Conservation (phyloP, 257 asterid genomes). For the Nicotiana sylvestris region DNA sequence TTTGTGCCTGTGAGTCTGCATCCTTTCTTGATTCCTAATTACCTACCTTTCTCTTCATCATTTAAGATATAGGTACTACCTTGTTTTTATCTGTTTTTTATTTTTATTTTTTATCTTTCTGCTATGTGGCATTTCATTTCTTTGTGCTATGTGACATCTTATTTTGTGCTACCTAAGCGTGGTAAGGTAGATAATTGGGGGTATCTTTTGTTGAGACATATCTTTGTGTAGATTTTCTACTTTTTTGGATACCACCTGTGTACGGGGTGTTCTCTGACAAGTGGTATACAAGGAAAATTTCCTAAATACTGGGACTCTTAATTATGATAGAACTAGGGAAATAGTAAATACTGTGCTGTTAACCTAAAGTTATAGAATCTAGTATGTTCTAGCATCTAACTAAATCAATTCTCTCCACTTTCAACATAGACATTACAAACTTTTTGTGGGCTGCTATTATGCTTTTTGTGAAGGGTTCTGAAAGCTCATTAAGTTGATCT, state of each 20-base stretch:
- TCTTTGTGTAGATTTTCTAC: background rate
- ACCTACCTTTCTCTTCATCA: background rate
- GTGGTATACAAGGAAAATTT: background rate
- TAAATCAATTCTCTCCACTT: background rate
- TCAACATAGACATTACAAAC: background rate
- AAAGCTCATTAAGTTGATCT: background rate
- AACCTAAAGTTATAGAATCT: background rate
- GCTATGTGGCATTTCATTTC: background rate
- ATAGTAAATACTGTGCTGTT: background rate
- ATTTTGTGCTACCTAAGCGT: background rate
- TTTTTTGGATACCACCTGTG: background rate
- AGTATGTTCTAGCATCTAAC: background rate
- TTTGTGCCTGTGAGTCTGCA: background rate
- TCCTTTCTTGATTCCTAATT: background rate
- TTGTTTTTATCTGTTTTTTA: background rate
- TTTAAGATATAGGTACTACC: background rate
- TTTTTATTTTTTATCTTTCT: background rate
- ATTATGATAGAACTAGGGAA: background rate
- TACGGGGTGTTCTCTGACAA: background rate
- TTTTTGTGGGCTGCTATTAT: background rate
- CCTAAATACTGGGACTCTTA: background rate
- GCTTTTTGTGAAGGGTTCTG: background rate
- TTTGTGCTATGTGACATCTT: too few species aligned
- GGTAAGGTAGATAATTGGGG: background rate
- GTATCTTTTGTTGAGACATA: background rate